Base-by-base conservation (phyloP, 306 rosid species). In the Cucurbita argyrosperma region DNA sequence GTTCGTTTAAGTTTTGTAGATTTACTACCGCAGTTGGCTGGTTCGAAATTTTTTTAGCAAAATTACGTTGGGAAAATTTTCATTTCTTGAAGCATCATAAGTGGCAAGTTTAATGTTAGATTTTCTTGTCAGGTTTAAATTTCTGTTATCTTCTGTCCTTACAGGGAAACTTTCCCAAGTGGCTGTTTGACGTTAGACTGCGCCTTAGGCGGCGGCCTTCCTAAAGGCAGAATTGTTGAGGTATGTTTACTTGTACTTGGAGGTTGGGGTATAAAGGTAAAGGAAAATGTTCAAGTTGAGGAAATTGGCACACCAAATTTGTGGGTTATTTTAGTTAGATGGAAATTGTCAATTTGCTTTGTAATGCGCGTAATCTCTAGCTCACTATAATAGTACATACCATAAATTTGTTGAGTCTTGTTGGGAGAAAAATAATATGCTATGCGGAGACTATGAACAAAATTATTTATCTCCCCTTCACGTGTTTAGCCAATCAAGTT, bases 151-250 rank as follows among this genome's bases (percentile, higher is more conserved):
- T 57, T 49, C 52, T 80, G 77, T 78, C 42, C 64, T 52, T 79
- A 80, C 89, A 94, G 98, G 74, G 99, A 94, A 85, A 94, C 99
- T 18, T 94, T 94, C 74, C 99, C 99, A 8, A 94, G 97, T 87
- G 99, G 99, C 72, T 94, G 97, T 81, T 89, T 94, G 89, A 84
- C 95, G 12, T 82, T 94, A 80, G 99, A 94, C 87, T 88, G 85
- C 74, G 99, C 97, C 74, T 86, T 94, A 79, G 97, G 99, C 30
- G 99, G 99, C 60, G 99, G 99, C 76, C 96, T 94, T 61, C 99
- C 99, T 6, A 89, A 79, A 76, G 99, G 99, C 74, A 89, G 99
- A 89, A 94, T 94, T 81, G 96, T 94, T 55, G 99, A 94, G 98
- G 98, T 94, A 85, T 74, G 75, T 45, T 23, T 21, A 71, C 59